phyloP scores from a whole-genome alignment of 495 filamentous ascomycete genomes.

The Pyrenopolyporus hunteri region DNA sequence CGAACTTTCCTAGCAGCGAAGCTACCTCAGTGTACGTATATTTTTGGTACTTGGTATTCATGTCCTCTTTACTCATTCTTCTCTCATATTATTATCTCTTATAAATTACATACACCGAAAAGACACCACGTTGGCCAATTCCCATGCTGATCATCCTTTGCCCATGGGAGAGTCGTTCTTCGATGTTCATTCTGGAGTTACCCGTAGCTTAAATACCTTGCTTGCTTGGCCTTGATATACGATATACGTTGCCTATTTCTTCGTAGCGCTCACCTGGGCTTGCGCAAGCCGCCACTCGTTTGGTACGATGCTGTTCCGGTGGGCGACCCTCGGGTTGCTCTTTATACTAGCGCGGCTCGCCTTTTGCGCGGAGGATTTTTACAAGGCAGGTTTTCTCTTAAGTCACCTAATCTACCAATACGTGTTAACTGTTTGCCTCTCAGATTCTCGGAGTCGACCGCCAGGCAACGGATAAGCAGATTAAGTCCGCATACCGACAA shows the following conservation, averaged over 20 bases:
- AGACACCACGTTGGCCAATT: constrained; percentile 28
- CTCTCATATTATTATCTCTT: constrained; percentile 1
- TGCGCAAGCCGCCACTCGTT: constrained; percentile 16
- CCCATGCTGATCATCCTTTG: constrained; percentile 18
- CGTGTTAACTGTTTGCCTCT: constrained; percentile 18
- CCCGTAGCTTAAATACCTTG: not conserved
- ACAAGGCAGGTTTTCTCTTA: constrained; percentile 65
- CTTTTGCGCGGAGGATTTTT: constrained; percentile 75
- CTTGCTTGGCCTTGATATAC: not conserved
- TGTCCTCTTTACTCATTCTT: not conserved
- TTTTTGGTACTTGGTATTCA: too few species aligned
- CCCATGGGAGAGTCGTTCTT: constrained; percentile 27
- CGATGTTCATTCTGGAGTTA: not conserved
- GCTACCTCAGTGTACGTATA: not conserved
- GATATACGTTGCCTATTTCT: not conserved
- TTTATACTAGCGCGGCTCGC: constrained; percentile 53
- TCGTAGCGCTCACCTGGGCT: not conserved
- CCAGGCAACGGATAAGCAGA: constrained; percentile 82
- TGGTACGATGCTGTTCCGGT: constrained; percentile 48
- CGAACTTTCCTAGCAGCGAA: not conserved
- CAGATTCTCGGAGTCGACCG: constrained; percentile 81
- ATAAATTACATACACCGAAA: not conserved
- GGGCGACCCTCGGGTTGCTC: constrained; percentile 51
- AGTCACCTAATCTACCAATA: not conserved
- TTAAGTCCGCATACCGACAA: constrained; percentile 93